Evolutionary conservation across 495 filamentous ascomycete species (phyloP).

Genomic region (Penicillium waksmanii): DNA sequence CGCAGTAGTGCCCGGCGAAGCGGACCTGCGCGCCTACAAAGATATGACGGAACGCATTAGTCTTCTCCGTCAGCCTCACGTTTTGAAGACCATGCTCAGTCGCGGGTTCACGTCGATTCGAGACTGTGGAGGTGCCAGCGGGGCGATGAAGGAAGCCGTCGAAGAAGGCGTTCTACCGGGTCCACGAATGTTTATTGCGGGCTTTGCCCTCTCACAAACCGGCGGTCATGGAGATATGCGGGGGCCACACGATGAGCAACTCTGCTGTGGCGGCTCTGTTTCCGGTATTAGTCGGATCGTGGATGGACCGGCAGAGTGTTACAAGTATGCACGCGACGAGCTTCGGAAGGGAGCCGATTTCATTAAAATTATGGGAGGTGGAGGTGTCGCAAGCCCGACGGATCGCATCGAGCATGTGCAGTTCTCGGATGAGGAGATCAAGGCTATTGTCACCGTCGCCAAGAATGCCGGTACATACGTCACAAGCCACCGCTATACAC

Average conservation of each 20-base stretch:
- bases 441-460: slow-evolving; percentile 50
- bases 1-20: slow-evolving; percentile 45
- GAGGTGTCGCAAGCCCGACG: slow-evolving; percentile 55
- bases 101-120: slow-evolving; percentile 58
- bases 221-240: slow-evolving; percentile 58
- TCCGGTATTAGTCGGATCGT: slow-evolving; percentile 42
- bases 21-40: slow-evolving; percentile 25
- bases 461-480: slow-evolving; percentile 53
- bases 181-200: slow-evolving; percentile 49
- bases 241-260: slow-evolving; percentile 27
- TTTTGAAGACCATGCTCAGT: slow-evolving; percentile 45
- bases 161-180: slow-evolving; percentile 50
- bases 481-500: slow-evolving; percentile 58
- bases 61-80: slow-evolving; percentile 21
- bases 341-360: slow-evolving; percentile 56
- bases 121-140: slow-evolving; percentile 54
- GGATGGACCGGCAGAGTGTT: slow-evolving; percentile 54
- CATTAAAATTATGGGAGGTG: slow-evolving; percentile 61
- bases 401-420: slow-evolving; percentile 53
- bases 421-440: slow-evolving; percentile 57
- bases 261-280: slow-evolving; percentile 44
- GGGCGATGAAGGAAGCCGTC: slow-evolving; percentile 53
- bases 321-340: slow-evolving; percentile 52
- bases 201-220: slow-evolving; percentile 51
- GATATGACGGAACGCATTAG: slow-evolving; percentile 26